Evolutionary conservation across 2,329 filamentous ascomycete genomes (phyloP), one percentile per base, ranked within the genome.

Genomic region (Fusarium devonianum): DNA sequence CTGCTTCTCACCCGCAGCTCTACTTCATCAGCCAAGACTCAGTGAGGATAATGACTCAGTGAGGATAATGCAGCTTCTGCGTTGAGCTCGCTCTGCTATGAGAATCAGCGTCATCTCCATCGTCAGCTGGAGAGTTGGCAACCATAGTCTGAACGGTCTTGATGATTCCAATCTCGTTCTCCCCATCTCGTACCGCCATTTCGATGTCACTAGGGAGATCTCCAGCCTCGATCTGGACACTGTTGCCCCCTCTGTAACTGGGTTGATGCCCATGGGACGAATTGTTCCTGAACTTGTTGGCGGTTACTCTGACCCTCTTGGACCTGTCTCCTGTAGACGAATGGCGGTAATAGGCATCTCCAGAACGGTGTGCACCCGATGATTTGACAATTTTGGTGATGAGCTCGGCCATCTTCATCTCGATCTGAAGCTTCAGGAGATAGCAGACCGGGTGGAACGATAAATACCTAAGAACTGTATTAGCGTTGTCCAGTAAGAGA

Each of bases 361-460:
- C 40, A 8, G 29, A 43, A 3, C 48, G 39, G 2, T 25, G 33
- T 4, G 30, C 18, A 0, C 46, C 43, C 0, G 51, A 32, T 0
- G 49, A 53, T 0, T 47, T 49, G 1, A 69, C 57, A 3, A 69
- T 62, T 22, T 72, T 75, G 3, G 62, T 72, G 50, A 79, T 79
- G 5, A 80, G 71, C 18, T 75, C 74, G 37, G 78, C 75, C 75
- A 80, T 79, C 12, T 70, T 71, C 73, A 80, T 76, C 47, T 79
- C 77, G 45, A 80, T 79, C 35, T 78, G 74, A 7, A 80, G 67
- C 38, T 80, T 80, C 9, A 79, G 66, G 0, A 78, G 67, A 49
- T 78, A 79, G 7, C 74, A 75, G 1, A 80, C 65, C 0, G 76
- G 75, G n/a, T 78, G 75, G n/a, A 70, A 70, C 0, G 64, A 64